Conservation (phyloP, 2,329 filamentous ascomycete genomes). For the Aureobasidium mangrovei region DNA sequence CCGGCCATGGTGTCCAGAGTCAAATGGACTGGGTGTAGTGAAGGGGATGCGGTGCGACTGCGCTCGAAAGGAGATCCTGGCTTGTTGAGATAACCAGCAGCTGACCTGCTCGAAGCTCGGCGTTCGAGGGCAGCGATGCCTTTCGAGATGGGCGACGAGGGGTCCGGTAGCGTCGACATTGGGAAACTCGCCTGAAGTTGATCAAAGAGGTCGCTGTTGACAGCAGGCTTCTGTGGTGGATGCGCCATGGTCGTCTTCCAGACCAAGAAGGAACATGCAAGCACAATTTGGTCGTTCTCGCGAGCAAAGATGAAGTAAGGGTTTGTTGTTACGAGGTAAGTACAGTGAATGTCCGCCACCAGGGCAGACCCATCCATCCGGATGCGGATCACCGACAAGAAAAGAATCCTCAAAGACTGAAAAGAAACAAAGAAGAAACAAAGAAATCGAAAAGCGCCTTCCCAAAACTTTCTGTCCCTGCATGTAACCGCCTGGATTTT, state of each 20-base stretch:
- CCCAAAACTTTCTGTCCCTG: no score
- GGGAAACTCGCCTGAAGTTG: conserved; percentile 3
- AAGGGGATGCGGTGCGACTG: conserved; percentile 2
- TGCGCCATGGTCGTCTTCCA: background rate
- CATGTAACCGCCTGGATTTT: no score
- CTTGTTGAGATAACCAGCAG: background rate
- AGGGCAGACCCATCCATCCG: no score
- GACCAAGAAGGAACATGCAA: background rate
- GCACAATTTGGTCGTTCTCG: background rate
- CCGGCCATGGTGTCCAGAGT: background rate
- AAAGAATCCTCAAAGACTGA: no score
- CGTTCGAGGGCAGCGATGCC: conserved; percentile 9
- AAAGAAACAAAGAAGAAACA: no score
- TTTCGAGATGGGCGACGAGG: conserved; percentile 2
- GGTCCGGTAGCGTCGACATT: background rate
- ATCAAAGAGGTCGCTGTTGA: background rate
- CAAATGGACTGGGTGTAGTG: background rate
- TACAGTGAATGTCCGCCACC: no score
- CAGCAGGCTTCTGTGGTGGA: background rate
- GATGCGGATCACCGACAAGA: no score
- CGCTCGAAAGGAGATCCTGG: background rate
- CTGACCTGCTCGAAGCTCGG: background rate
- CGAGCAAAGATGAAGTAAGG: background rate
- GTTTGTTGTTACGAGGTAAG: no score
- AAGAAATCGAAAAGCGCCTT: no score